These are phyloP conservation scores for Lumnitzera littorea DNA, from an alignment of 345 rosid genomes.

Conservation along the genomic window DNA sequence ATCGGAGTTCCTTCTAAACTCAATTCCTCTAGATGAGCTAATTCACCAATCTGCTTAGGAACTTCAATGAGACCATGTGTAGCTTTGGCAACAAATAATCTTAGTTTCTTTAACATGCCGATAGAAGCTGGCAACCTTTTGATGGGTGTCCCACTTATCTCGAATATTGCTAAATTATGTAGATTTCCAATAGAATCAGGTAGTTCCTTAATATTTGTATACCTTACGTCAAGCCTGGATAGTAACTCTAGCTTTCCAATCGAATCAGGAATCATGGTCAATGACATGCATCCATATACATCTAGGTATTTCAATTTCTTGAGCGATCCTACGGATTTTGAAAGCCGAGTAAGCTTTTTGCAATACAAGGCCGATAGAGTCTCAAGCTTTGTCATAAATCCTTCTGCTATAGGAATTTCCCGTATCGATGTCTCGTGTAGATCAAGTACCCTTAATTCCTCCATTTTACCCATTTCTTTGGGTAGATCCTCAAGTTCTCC, in stretches of 20 bases:
- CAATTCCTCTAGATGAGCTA: no score
- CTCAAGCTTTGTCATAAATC: background rate
- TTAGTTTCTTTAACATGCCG: background rate
- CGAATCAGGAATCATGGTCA: background rate
- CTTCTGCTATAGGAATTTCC: background rate
- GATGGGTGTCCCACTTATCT: fast-evolving
- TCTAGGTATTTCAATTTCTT: background rate
- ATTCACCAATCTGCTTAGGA: no score
- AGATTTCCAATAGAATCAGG: background rate
- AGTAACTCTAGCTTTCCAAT: background rate
- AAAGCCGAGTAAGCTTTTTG: background rate
- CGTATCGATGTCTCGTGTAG: background rate
- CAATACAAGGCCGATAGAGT: fast-evolving
- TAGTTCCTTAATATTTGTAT: background rate
- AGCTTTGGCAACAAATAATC: background rate
- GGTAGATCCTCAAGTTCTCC: fast-evolving
- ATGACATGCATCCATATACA: background rate
- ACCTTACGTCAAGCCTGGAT: no score
- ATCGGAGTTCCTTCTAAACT: no score
- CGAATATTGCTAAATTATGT: background rate
- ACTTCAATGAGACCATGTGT: no score
- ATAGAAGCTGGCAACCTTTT: background rate
- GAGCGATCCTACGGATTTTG: background rate
- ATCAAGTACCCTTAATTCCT: background rate
- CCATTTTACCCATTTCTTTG: background rate